Evolutionary conservation across 2,329 filamentous ascomycete species (phyloP), one percentile per base, ranked within the genome.

Genomic region (Botrytis paeoniae): DNA sequence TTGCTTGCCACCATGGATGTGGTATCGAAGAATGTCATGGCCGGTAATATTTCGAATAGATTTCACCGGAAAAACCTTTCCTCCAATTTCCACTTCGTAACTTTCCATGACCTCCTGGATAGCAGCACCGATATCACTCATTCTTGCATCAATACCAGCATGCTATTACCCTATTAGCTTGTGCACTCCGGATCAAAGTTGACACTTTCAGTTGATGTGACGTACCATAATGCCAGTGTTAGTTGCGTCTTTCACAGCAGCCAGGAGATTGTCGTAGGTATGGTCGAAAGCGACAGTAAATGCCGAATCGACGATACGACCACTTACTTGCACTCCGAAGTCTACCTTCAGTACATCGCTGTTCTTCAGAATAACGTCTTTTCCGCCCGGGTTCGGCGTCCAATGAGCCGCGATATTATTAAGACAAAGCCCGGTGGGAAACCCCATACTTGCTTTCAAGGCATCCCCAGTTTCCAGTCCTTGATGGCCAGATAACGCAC

Each of bases 261-360:
- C 85, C 51, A 95, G 87, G 41, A 95, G 85, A 79, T 91, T 91
- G 81, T 95, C 91, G 81, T 93, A 95, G 76, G 87, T 87, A 37
- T 88, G 89, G 78, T 95, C 91, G 79, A 93, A 95, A 0, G 92
- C 86, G 82, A 95, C 85, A 16, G 93, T 95, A 80, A 94, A 95
- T 9, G 93, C 93, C 76, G 89, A 92, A 83, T 95, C 92, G 73
- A 95, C 92, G 80, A 95, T 95, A 77, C 89, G 87, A 6, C 93
- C 93, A 79, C 92, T 93, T 79, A 95, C 87, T 80, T 95, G 93
- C 43, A 95, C 92, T 66, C 93, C 92, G 79, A 94, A 93, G 79
- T 95, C 92, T 12, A 95, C 90, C 82, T 93, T 95, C 87, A 95
- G 88, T 51, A 97, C 92, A 80, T 97, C 93, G 75, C 89, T 87